Evolutionary conservation across 139 green algal genomes (phyloP), one percentile per base, ranked within the genome.

Genomic region (Astrephomene gubernaculifera): DNA sequence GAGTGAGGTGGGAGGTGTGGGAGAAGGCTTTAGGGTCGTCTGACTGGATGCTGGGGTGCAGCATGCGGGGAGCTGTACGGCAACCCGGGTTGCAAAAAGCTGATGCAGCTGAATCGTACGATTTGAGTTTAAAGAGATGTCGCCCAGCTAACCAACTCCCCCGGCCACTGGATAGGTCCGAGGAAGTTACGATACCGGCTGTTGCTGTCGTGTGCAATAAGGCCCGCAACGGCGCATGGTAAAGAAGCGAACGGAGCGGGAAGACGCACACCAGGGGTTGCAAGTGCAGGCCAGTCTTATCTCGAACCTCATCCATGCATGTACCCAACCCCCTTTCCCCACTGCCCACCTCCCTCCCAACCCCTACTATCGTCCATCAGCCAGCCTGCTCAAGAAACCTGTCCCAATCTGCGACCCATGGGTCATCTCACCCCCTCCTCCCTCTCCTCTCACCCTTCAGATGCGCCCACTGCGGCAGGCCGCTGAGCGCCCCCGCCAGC

Each of bases 401-500:
- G n/a, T n/a, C n/a, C n/a, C n/a, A n/a, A n/a, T n/a, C 49, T 57
- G 49, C 49, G 14, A 57, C 49, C 49, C 29, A 24, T 70, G 33
- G 9, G 33, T 2, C 52, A 31, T 61, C 60, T 12, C 35, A 43
- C 21, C 73, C n/a, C 10, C 4, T 27, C 71, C 53, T 19, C 39
- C 70, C 53, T n/a, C 25, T 1, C 22, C 67, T 4, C 67, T 10
- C 29, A 79, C 86, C 72, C 60, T 65, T 73, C 29, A 81, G 22
- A 1, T 27, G 35, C 65, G 82, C 73, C 86, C 73, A 89, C 71
- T 85, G 90, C 24, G 84, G 84, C 44, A 89, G 63, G 7, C 60
- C 82, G 0, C 54, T 60, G 36, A 97, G 87, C 7, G 92, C 91
- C 8, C 76, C 38, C 7, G 83, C 86, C 81, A 95, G 92, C 39